phyloP scores from a whole-genome alignment of 169 alveolate genomes.

The Eimeria praecox region DNA sequence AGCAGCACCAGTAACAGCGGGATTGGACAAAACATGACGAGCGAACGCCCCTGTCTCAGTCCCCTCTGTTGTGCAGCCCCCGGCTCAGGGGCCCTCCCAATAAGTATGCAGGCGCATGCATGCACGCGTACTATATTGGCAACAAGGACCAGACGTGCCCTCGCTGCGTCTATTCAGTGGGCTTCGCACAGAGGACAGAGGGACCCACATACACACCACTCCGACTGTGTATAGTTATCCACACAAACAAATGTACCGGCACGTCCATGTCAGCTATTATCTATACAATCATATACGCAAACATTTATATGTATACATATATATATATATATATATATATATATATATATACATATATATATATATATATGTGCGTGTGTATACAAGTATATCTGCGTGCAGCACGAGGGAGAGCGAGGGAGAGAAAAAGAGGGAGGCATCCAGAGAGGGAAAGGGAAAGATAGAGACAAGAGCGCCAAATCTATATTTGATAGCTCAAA shows the following conservation, averaged over 20 bases:
- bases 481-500: not conserved
- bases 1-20: constrained; percentile 32
- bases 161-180: not conserved
- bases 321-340: no score
- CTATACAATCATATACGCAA: no score
- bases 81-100: not conserved
- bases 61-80: not conserved
- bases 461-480: not conserved
- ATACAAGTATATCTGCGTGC: not conserved
- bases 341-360: no score
- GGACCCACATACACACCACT: not conserved
- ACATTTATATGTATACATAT: no score
- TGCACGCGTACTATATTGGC: not conserved
- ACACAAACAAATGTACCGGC: no score
- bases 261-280: no score
- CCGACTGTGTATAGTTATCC: not conserved
- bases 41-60: not conserved
- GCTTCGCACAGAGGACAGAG: not conserved
- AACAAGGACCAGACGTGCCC: not conserved
- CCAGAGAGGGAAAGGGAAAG: no score
- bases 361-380: no score
- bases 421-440: no score
- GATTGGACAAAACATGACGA: not conserved
- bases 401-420: no score
- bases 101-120: not conserved